phyloP scores from a whole-genome alignment of 2,329 filamentous ascomycete genomes.

The Fusarium nurragi region DNA sequence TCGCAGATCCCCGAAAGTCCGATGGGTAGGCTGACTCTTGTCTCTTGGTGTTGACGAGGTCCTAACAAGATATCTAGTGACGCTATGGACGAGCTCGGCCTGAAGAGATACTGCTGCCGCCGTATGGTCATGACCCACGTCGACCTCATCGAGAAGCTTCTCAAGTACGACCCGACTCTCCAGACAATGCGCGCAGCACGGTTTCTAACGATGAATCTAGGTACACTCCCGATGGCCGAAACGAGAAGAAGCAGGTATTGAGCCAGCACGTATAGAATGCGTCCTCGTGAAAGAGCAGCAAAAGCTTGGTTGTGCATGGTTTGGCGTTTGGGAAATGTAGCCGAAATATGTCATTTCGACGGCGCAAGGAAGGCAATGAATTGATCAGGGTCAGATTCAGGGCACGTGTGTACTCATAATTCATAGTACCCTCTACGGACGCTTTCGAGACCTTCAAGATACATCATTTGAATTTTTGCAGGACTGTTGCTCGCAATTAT shows the following conservation, averaged over 20 bases:
- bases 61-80: conserved; percentile 67
- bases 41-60: neutral
- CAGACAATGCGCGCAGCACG: neutral
- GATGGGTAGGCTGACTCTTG: conserved; percentile 69
- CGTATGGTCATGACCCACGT: conserved; percentile 99
- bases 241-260: conserved; percentile 65
- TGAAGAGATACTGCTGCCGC: conserved; percentile 97
- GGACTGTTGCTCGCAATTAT: neutral
- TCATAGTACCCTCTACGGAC: conserved; percentile 11
- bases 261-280: conserved; percentile 48
- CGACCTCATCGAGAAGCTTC: conserved; percentile 96
- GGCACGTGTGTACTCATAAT: conserved; percentile 26
- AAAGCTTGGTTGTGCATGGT: conserved; percentile 42
- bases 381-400: conserved; percentile 32
- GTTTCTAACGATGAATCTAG: conserved; percentile 48
- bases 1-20: conserved; percentile 75
- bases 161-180: conserved; percentile 72
- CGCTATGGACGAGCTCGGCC: conserved; percentile 93
- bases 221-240: conserved; percentile 70
- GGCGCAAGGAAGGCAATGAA: conserved; percentile 45
- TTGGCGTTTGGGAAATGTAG: conserved; percentile 48
- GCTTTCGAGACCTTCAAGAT: conserved; percentile 5
- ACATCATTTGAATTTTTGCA: neutral
- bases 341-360: conserved; percentile 37
- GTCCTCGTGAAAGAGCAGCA: conserved; percentile 14